These are phyloP conservation scores for Rhexocercosporidium sp. DNA, from an alignment of 2,329 filamentous ascomycete genomes.

Conservation along the genomic window DNA sequence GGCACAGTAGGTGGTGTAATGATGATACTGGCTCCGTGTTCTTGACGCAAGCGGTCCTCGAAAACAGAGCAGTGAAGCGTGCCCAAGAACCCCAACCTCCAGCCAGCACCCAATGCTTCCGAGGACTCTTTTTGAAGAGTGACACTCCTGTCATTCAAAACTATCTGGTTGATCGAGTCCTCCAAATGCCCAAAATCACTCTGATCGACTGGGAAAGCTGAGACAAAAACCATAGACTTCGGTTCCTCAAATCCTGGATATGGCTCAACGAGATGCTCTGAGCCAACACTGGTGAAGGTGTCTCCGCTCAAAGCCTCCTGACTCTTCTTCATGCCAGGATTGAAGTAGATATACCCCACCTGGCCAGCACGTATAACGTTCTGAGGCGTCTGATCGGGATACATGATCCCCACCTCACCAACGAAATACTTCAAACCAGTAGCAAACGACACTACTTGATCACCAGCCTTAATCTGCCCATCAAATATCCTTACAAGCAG, in stretches of 20 bases:
- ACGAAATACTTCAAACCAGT: slow-evolving; percentile 91
- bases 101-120: slow-evolving; percentile 90
- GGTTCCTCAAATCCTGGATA: slow-evolving; percentile 95
- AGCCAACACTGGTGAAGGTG: slow-evolving; percentile 85
- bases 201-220: slow-evolving; percentile 93
- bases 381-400: slow-evolving; percentile 85
- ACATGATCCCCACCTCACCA: slow-evolving; percentile 96
- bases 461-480: slow-evolving; percentile 80
- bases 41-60: slow-evolving; percentile 90
- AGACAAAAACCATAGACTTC: slow-evolving; percentile 98
- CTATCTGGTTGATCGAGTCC: slow-evolving; percentile 91
- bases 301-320: slow-evolving; percentile 96
- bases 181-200: slow-evolving; percentile 84
- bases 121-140: slow-evolving; percentile 94
- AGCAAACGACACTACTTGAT: slow-evolving; percentile 85
- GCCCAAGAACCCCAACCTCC: slow-evolving; percentile 93
- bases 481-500: slow-evolving; percentile 91
- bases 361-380: slow-evolving; percentile 84
- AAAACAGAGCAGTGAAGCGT: slow-evolving; percentile 99
- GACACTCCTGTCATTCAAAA: slow-evolving; percentile 93
- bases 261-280: slow-evolving; percentile 76
- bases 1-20: slow-evolving; percentile 96
- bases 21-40: slow-evolving; percentile 93
- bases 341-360: slow-evolving; percentile 96
- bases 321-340: slow-evolving; percentile 96